Conservation (phyloP, 371 early-diverging fungal genomes). For the Mortierella sp. region DNA sequence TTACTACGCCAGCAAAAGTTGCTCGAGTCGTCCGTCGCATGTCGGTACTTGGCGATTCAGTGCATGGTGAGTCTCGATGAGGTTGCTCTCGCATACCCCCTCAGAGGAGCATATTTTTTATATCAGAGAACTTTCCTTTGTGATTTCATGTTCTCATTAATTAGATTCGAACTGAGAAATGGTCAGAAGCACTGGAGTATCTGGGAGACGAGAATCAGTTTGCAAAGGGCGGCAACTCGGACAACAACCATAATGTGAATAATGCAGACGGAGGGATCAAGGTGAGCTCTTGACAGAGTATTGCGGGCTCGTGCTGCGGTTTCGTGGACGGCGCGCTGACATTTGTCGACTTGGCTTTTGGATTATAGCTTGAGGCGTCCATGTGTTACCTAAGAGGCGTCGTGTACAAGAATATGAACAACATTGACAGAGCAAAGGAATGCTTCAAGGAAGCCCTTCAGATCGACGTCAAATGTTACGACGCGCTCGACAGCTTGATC, state of each 20-base stretch:
- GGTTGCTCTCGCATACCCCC: conserved; percentile 2
- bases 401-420: conserved; percentile 62
- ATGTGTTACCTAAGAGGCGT: conserved; percentile 74
- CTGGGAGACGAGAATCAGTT: conserved; percentile 68
- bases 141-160: too few species aligned
- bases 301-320: too few species aligned
- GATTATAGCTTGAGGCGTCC: conserved; percentile 65
- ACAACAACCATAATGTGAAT: conserved; percentile 20
- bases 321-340: too few species aligned
- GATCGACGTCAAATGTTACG: conserved; percentile 76
- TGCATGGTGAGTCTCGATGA: conserved; percentile 62
- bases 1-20: conserved; percentile 62
- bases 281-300: conserved; percentile 24
- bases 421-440: conserved; percentile 65
- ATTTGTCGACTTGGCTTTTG: background rate
- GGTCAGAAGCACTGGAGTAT: conserved; percentile 68
- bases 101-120: conserved; percentile 7
- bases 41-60: conserved; percentile 70
- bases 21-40: conserved; percentile 63
- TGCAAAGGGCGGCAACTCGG: conserved; percentile 32
- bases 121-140: too few species aligned
- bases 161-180: conserved; percentile 68
- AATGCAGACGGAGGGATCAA: conserved; percentile 54
- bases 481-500: conserved; percentile 71
- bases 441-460: conserved; percentile 72